These are phyloP conservation scores for Krasilnikovozyma curviuscula DNA, from an alignment of 768 basidiomycete species.

Conservation along the genomic window DNA sequence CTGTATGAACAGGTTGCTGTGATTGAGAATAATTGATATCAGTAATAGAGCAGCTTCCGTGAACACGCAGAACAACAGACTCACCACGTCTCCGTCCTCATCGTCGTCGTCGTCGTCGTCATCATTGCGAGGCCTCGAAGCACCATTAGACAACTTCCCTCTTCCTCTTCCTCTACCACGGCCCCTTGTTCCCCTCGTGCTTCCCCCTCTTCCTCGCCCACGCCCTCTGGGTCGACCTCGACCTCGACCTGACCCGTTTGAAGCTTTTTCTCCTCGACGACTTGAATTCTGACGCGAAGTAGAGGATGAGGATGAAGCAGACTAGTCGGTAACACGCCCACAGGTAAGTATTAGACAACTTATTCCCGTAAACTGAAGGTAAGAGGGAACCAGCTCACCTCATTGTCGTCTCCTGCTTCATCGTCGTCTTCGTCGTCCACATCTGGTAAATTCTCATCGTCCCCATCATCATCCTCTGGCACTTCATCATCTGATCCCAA, in stretches of 20 bases:
- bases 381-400: slow-evolving; percentile 19
- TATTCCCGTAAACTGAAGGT: slow-evolving; percentile 26
- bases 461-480: no score
- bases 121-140: background rate
- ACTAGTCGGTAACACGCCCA: slow-evolving; percentile 12
- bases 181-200: background rate
- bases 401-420: slow-evolving; percentile 25
- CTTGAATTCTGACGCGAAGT: slow-evolving; percentile 1
- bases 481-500: no score
- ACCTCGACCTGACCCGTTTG: background rate
- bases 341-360: slow-evolving; percentile 24
- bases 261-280: slow-evolving; percentile 10
- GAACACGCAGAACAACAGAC: background rate
- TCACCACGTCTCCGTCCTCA: slow-evolving; percentile 18
- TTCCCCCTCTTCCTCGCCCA: slow-evolving; percentile 16
- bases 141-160: background rate
- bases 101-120: slow-evolving; percentile 17
- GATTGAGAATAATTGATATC: slow-evolving; percentile 6
- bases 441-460: slow-evolving; percentile 14
- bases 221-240: slow-evolving; percentile 8
- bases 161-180: background rate
- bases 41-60: slow-evolving; percentile 2
- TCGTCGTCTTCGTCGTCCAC: slow-evolving; percentile 21
- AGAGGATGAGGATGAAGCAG: slow-evolving; percentile 16
- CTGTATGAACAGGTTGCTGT: background rate